Evolutionary conservation across 2,329 filamentous ascomycete species (phyloP).

Genomic region (Xylaria sp.): DNA sequence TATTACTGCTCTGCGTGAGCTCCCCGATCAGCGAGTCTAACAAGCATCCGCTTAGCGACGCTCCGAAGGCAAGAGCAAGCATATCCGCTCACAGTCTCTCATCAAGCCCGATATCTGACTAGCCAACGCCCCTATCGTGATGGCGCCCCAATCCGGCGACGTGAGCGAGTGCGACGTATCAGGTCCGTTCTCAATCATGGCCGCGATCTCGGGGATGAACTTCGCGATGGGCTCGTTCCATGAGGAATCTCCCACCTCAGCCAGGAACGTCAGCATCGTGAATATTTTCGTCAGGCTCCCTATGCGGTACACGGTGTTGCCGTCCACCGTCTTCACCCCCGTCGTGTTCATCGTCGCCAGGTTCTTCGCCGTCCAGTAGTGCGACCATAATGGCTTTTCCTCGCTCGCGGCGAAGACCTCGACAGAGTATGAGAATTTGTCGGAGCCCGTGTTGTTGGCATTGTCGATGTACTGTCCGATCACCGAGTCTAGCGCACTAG

Average conservation of each 20-base stretch:
- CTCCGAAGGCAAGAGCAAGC: background rate
- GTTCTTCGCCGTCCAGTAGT: constrained; percentile 48
- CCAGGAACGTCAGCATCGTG: constrained; percentile 51
- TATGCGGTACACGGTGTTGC: constrained; percentile 43
- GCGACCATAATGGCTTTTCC: constrained; percentile 43
- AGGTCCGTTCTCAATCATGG: constrained; percentile 25
- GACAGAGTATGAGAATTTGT: constrained; percentile 49
- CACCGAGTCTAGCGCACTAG: constrained; percentile 39
- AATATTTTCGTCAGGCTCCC: constrained; percentile 54
- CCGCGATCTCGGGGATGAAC: constrained; percentile 53
- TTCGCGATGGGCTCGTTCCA: constrained; percentile 54
- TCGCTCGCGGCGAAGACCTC: constrained; percentile 48
- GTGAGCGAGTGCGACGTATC: constrained; percentile 45
- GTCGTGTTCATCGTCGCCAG: constrained; percentile 46
- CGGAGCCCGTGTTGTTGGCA: constrained; percentile 44
- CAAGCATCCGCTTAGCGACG: background rate
- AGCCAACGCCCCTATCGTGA: constrained; percentile 44
- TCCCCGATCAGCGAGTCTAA: constrained; percentile 43
- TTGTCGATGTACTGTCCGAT: constrained; percentile 47
- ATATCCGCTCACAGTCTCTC: constrained; percentile 48
- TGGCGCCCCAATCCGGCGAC: constrained; percentile 43
- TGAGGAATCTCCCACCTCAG: constrained; percentile 49
- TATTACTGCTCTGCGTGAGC: constrained; percentile 39
- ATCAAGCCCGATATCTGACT: constrained; percentile 49
- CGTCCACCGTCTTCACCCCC: constrained; percentile 44